These are phyloP conservation scores for Trichoderma sp. DNA, from an alignment of 2,329 filamentous ascomycete species.

Conservation along the genomic window DNA sequence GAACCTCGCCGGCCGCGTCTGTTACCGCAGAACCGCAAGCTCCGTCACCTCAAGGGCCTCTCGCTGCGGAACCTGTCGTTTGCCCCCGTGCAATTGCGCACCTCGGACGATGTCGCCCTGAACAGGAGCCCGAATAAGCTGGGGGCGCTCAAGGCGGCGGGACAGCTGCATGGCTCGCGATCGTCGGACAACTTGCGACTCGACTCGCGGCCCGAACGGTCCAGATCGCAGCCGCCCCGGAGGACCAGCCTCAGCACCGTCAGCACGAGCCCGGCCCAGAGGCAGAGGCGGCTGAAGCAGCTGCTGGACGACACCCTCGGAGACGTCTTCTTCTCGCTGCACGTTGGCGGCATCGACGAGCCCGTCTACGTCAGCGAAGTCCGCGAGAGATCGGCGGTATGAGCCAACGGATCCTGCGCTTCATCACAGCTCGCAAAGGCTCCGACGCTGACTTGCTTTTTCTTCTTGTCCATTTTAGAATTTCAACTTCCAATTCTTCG, in stretches of 20 bases:
- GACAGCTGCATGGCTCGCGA: conserved; percentile 52
- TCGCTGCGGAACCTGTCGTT: conserved; percentile 83
- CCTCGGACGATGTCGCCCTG: conserved; percentile 76
- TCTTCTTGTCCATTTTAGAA: conserved; percentile 49
- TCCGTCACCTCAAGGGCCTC: conserved; percentile 83
- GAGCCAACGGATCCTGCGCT: conserved; percentile 16
- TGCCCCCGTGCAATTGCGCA: conserved; percentile 54
- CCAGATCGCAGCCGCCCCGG: conserved; percentile 32
- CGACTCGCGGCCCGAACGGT: conserved; percentile 21
- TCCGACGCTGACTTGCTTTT: conserved; percentile 3
- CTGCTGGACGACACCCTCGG: conserved; percentile 69
- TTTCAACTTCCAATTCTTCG: conserved; percentile 83
- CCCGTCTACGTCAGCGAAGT: conserved; percentile 91
- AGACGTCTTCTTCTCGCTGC: conserved; percentile 87
- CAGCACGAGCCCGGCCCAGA: conserved; percentile 43
- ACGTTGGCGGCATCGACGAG: conserved; percentile 61
- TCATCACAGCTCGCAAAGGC: not conserved
- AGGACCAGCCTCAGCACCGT: conserved; percentile 50
- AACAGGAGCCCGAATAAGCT: conserved; percentile 68
- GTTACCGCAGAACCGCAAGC: conserved; percentile 73
- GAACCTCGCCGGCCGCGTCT: conserved; percentile 49
- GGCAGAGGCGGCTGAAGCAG: conserved; percentile 75
- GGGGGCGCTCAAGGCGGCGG: conserved; percentile 45
- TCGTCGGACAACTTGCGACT: conserved; percentile 52
- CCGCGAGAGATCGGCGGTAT: conserved; percentile 67